Evolutionary conservation across 352 stramenopile genomes (phyloP).

Genomic region (Pythium plurisporium): DNA sequence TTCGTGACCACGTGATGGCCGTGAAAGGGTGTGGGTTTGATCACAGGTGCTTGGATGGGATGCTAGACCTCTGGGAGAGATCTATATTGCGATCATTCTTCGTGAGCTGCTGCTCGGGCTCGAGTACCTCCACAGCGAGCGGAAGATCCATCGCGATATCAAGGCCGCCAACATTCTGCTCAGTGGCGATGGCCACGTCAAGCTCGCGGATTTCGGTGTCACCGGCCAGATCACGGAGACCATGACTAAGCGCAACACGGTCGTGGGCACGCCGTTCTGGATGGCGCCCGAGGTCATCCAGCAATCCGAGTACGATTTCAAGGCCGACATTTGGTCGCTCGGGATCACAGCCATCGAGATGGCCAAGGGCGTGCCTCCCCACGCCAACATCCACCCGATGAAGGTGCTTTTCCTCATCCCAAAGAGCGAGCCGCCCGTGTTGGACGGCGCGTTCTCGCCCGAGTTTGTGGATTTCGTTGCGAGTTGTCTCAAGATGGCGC

Average conservation of each 20-base stretch:
- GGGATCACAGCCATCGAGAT: slow-evolving; percentile 90
- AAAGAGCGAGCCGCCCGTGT: slow-evolving; percentile 85
- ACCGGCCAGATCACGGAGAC: slow-evolving; percentile 87
- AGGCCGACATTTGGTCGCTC: slow-evolving; percentile 80
- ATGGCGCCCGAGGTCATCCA: slow-evolving; percentile 91
- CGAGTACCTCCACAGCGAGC: slow-evolving; percentile 77
- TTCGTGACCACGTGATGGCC: too few relatives aligned
- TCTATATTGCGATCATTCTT: slow-evolving; percentile 81
- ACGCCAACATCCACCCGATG: slow-evolving; percentile 96
- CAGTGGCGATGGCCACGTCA: slow-evolving; percentile 76
- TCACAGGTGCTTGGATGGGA: too few relatives aligned
- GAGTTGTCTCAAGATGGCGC: slow-evolving; percentile 84
- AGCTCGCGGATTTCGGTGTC: slow-evolving; percentile 89
- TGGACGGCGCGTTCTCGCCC: slow-evolving; percentile 75
- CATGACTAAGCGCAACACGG: slow-evolving; percentile 89
- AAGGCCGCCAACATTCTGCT: slow-evolving; percentile 83
- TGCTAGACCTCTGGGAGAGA: slow-evolving; percentile 70
- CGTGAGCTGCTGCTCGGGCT: slow-evolving; percentile 73
- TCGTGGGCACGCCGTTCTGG: slow-evolving; percentile 90
- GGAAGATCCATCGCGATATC: slow-evolving; percentile 84
- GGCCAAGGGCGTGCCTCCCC: slow-evolving; percentile 85
- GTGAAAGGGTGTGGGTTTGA: too few relatives aligned
- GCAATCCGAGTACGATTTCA: slow-evolving; percentile 80
- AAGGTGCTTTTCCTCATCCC: slow-evolving; percentile 99
- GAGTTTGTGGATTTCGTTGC: slow-evolving; percentile 88